These are phyloP conservation scores for Ilyonectria robusta DNA, from an alignment of 2,329 filamentous ascomycete species.

Conservation along the genomic window DNA sequence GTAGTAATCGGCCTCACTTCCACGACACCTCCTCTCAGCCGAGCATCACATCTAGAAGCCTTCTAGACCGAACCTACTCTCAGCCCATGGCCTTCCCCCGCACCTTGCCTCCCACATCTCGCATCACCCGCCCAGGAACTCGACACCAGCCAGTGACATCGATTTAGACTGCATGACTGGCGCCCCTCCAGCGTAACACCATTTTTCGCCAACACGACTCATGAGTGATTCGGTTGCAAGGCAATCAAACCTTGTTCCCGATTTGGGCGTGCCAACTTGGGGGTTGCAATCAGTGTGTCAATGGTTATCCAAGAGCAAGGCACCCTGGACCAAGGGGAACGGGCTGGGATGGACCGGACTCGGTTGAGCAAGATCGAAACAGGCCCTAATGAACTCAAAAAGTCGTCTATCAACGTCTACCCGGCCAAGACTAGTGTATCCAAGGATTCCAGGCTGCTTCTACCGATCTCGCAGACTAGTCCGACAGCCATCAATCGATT, in stretches of 20 bases:
- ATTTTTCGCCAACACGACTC: slow-evolving; percentile 25
- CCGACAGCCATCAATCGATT: not conserved
- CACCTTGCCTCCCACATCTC: not conserved
- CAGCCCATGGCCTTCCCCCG: slow-evolving; percentile 11
- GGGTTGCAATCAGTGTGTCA: slow-evolving; percentile 17
- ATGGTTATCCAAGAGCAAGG: slow-evolving; percentile 6
- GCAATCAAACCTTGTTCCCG: slow-evolving; percentile 26
- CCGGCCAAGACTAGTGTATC: not conserved
- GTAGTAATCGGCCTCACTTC: not conserved
- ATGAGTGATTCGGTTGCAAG: slow-evolving; percentile 17
- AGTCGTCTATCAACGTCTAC: slow-evolving; percentile 1
- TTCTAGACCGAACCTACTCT: slow-evolving; percentile 31
- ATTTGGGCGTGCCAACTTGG: slow-evolving; percentile 1
- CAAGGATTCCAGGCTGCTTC: slow-evolving; percentile 2
- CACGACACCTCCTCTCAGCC: slow-evolving; percentile 3
- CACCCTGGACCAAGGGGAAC: not conserved
- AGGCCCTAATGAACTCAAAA: slow-evolving; percentile 25
- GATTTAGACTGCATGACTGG: slow-evolving; percentile 1
- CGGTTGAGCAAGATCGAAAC: slow-evolving; percentile 9
- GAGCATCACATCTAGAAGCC: slow-evolving; percentile 30
- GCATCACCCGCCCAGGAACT: not conserved
- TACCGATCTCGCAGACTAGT: slow-evolving; percentile 10
- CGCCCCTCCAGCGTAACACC: slow-evolving; percentile 2
- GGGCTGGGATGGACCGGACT: slow-evolving; percentile 16
- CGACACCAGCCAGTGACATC: not conserved